Conservation (phyloP, 345 rosid species). For the Microcos paniculata region DNA sequence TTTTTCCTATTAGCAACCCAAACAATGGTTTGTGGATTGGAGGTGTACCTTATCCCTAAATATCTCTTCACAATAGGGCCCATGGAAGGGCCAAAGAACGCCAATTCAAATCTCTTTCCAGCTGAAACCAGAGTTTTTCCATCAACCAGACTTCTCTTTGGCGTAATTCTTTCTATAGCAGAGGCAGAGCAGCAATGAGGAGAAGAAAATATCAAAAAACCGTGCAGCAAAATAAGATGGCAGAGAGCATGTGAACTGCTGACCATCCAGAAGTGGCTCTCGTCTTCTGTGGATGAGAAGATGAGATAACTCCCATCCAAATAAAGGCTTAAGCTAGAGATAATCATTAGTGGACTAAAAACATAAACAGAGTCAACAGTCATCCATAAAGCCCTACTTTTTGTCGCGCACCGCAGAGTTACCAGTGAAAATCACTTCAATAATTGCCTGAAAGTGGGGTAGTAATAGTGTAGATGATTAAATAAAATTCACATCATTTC, state of each 20-base stretch:
- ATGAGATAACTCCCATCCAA: too few relatives aligned
- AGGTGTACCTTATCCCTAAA: slow-evolving; percentile 40
- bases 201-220: background rate
- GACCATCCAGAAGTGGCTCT: background rate
- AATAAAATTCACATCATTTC: too few relatives aligned
- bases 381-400: too few relatives aligned
- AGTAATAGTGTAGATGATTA: too few relatives aligned
- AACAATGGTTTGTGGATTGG: slow-evolving; percentile 10
- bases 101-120: slow-evolving; percentile 30
- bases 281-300: background rate
- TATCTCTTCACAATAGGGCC: slow-evolving; percentile 15
- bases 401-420: too few relatives aligned
- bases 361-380: too few relatives aligned
- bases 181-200: background rate
- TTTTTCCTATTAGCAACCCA: slow-evolving; percentile 36
- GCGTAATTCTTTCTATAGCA: background rate
- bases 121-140: slow-evolving; percentile 30
- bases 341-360: too few relatives aligned
- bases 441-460: too few relatives aligned
- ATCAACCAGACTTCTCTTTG: background rate
- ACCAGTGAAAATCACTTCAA: too few relatives aligned
- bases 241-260: background rate
- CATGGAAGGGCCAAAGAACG: slow-evolving; percentile 32
- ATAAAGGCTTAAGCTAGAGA: too few relatives aligned
- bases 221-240: background rate